These are phyloP conservation scores for Pelargonium fulgidum DNA, from an alignment of 441 rosid species.

Conservation along the genomic window DNA sequence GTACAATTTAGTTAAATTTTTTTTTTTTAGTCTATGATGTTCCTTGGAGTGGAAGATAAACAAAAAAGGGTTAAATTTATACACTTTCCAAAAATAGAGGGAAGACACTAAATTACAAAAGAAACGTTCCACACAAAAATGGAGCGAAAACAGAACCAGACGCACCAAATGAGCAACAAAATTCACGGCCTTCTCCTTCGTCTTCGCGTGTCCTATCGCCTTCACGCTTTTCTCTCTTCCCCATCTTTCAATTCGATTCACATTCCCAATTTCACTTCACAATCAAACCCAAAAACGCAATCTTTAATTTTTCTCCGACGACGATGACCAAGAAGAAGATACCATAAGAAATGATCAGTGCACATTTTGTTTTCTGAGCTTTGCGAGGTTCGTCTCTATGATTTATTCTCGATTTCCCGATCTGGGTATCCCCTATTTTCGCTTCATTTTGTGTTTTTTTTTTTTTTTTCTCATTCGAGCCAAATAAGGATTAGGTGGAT, in stretches of 20 bases:
- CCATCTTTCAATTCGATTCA: slow-evolving; percentile 13
- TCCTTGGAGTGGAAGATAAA: not conserved
- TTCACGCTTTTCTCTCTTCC: slow-evolving; percentile 47
- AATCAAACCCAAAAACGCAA: not conserved
- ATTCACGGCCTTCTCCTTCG: slow-evolving; percentile 22
- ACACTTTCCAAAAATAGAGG: not conserved
- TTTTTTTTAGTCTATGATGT: not conserved
- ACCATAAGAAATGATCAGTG: not conserved
- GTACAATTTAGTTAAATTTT: too few relatives aligned
- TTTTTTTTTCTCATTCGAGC: too few relatives aligned
- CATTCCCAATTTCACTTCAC: slow-evolving; percentile 12
- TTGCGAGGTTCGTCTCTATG: not conserved
- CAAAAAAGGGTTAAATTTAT: not conserved
- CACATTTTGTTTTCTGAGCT: not conserved
- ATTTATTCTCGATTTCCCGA: slow-evolving; percentile 5
- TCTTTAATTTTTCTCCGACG: not conserved
- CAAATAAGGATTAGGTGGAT: not conserved
- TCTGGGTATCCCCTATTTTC: not conserved
- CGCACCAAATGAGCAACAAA: not conserved
- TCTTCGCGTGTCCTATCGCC: slow-evolving; percentile 41
- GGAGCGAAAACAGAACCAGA: not conserved
- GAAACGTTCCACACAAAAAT: not conserved
- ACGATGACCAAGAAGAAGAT: not conserved
- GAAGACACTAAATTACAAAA: not conserved
- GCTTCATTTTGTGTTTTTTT: too few relatives aligned